Conservation (phyloP, 257 asterid genomes). For the Solanum corneliomulleri region DNA sequence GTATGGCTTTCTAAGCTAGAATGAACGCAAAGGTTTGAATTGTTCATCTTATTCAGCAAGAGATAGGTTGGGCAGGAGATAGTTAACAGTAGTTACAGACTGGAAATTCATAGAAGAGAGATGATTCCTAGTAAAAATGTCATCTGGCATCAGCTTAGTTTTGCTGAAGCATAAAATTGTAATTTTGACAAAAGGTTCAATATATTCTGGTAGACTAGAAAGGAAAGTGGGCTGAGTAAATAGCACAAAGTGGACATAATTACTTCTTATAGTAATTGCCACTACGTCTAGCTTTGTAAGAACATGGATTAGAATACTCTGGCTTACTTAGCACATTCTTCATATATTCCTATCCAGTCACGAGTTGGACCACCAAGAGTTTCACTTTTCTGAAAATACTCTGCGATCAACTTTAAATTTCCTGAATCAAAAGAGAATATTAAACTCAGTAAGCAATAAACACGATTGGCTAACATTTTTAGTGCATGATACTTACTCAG, state of each 20-base stretch:
- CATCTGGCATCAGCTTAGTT: background rate
- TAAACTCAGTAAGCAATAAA: background rate
- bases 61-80: background rate
- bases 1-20: background rate
- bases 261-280: background rate
- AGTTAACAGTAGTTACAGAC: background rate
- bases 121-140: background rate
- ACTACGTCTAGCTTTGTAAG: background rate
- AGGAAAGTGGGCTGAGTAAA: background rate
- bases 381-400: slow-evolving; percentile 88
- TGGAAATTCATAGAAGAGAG: background rate
- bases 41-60: background rate
- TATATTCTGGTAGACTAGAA: background rate
- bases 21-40: background rate
- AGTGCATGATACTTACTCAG: slow-evolving; percentile 40
- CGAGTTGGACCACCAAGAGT: slow-evolving; percentile 92
- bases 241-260: background rate
- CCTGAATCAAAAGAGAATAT: slow-evolving; percentile 31
- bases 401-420: slow-evolving; percentile 78
- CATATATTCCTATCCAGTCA: slow-evolving; percentile 92
- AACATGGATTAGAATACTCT: background rate
- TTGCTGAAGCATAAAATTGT: background rate
- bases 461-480: background rate
- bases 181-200: background rate
- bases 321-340: slow-evolving; percentile 94